phyloP scores from a whole-genome alignment of 2,329 filamentous ascomycete species.

The Xylaria arbuscula region DNA sequence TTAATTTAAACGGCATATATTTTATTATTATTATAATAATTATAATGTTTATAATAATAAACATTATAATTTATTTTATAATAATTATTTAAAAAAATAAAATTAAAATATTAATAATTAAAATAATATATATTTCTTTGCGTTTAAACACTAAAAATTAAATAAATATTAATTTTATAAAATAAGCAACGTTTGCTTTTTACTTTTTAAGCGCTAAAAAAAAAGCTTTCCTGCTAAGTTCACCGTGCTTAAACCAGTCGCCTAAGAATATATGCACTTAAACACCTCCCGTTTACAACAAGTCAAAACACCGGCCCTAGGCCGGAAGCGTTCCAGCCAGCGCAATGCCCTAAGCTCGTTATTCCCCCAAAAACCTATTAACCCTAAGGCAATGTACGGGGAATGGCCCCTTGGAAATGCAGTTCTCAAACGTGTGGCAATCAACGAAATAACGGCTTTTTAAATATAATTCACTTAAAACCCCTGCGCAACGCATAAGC shows the following conservation, averaged over 20 bases:
- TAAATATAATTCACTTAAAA: neutral
- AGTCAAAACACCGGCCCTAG: neutral
- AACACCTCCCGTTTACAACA: neutral
- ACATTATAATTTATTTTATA: no score
- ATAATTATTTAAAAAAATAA: neutral
- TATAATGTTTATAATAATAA: neutral
- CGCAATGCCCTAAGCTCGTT: neutral
- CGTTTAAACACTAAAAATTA: neutral
- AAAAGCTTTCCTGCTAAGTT: neutral
- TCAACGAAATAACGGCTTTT: neutral
- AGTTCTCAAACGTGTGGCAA: neutral
- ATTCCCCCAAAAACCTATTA: neutral
- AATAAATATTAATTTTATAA: neutral
- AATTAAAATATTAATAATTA: neutral
- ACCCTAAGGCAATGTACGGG: neutral
- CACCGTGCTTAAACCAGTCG: neutral
- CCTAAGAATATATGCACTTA: neutral
- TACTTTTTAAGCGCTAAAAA: neutral
- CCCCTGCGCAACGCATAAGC: neutral
- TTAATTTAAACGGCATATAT: neutral
- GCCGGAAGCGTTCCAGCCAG: neutral
- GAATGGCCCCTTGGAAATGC: neutral
- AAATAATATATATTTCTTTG: neutral
- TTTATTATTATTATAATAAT: neutral
- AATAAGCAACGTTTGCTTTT: neutral